Evolutionary conservation across 2,329 filamentous ascomycete genomes (phyloP), one percentile per base, ranked within the genome.

Genomic region (Penicillium corylophilum): DNA sequence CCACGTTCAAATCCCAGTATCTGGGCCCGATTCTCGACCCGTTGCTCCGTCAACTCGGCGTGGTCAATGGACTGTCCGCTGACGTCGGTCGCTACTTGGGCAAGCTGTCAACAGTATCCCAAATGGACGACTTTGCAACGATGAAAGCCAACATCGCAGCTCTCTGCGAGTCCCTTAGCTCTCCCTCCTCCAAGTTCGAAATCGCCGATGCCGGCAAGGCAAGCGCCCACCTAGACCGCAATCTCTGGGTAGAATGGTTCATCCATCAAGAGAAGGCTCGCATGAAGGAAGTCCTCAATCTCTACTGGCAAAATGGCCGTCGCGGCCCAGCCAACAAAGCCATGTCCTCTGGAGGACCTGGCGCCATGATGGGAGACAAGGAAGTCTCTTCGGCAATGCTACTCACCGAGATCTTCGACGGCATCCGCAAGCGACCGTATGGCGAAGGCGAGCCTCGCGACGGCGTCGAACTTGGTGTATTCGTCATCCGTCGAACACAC

Each of bases 211-310:
- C 82, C 1, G 73, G 77, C 4, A 79, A 75, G 53, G 75, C 82
- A 35, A 74, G 76, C 48, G 76, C 82, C 15, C 59, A 71, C 1
- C 69, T 85, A 2, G 76, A 79, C 46, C 74, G 81, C 24, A 71
- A 75, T 18, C 74, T 79, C 2, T 87, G 84, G 84, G 76, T 78
- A 28, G 79, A 85, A 50, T 86, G 83, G 83, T 86, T 81, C 75
- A 78, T 82, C 41, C 82, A 84, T 62, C 84, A 87, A 62, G 84
- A 86, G 64, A 82, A 82, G 60, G 73, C 78, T 10, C 76, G 83
- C 13, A 79, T 86, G 45, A 77, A 81, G 53, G 78, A 80, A 26
- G 71, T 79, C 5, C 64, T 78, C 45, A 70, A 65, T 33, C 48
- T 70, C 18, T 74, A 77, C 54, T 76, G 71, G 68, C 66, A 71